Evolutionary conservation across 208 protist genomes (phyloP), one percentile per base, ranked within the genome.

Genomic region (Leishmania amazonensis): DNA sequence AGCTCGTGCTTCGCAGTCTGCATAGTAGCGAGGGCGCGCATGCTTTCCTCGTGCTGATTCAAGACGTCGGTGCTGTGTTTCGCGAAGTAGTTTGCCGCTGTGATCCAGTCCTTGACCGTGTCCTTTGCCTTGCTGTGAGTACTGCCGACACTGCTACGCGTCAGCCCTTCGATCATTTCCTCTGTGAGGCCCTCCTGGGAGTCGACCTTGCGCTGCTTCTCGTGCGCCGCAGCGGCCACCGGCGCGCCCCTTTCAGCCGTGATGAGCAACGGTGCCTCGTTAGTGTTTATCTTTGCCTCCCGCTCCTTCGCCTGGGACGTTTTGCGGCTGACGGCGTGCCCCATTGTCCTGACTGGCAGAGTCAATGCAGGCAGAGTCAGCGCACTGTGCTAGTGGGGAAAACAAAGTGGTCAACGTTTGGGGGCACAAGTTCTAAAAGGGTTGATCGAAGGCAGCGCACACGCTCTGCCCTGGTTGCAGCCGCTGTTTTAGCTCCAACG

Each of bases 81-180:
- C 13, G 68, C 79, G 4, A 75, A 38, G 75, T 79, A 79, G 70
- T 71, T 83, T 15, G 81, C 77, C 8, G 47, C 24, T n/a, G 76
- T 9, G 15, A 86, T 45, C 83, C 83, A 86, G 15, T 79, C 68
- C 19, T 74, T 62, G 74, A 86, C 54, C 64, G 38, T 57, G n/a
- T 75, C 80, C 58, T 81, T 47, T 35, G 57, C 57, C 57, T 77
- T 83, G 40, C 38, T 72, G 28, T 54, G 17, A 45, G 1, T 7
- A 42, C 68, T 80, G 54, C 72, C 54, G 24, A 15, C 38, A 70
- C 79, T 77, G 68, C 75, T 78, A 7, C 58, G 68, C 51, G 60
- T 74, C 47, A 87, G 47, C 15, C 49, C 80, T 19, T 75, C 75
- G 47, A 87, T 81, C 76, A 87, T 85, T 31, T 84, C 84, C 76